These are phyloP conservation scores for Crataegus laevigata DNA, from an alignment of 306 rosid genomes.

Conservation along the genomic window DNA sequence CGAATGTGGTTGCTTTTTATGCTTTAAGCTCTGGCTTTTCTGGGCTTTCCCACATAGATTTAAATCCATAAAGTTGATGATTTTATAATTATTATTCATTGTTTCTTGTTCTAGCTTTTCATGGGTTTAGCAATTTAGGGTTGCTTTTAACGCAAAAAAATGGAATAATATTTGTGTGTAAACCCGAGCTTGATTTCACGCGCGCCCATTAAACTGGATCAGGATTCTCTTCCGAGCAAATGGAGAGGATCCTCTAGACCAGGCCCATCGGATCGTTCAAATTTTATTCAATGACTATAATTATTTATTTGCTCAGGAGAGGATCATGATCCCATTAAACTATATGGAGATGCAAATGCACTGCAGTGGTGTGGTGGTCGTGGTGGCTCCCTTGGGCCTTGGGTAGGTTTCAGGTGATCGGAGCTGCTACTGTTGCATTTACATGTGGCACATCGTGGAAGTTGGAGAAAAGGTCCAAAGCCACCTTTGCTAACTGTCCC, in stretches of 20 bases:
- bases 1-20: neutral
- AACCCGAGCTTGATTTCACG: conserved; percentile 24
- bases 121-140: neutral
- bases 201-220: conserved; percentile 22
- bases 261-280: too few relatives aligned
- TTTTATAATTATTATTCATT: neutral
- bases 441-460: conserved; percentile 41
- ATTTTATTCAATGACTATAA: too few relatives aligned
- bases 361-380: neutral
- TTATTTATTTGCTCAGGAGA: too few relatives aligned
- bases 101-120: neutral
- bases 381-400: neutral
- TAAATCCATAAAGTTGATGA: neutral
- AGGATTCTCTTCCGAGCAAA: too few relatives aligned
- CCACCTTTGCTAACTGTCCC: conserved; percentile 27
- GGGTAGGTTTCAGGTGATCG: conserved; percentile 7
- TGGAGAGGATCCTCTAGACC: too few relatives aligned
- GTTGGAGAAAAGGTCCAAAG: conserved; percentile 39
- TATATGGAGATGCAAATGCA: neutral
- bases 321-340: conserved; percentile 19
- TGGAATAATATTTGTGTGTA: conserved; percentile 32
- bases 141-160: conserved; percentile 25
- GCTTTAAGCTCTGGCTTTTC: neutral
- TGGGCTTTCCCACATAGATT: neutral
- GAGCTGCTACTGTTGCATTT: neutral